Base-by-base conservation (phyloP, 495 filamentous ascomycete genomes). In the Penicillium verhagenii region DNA sequence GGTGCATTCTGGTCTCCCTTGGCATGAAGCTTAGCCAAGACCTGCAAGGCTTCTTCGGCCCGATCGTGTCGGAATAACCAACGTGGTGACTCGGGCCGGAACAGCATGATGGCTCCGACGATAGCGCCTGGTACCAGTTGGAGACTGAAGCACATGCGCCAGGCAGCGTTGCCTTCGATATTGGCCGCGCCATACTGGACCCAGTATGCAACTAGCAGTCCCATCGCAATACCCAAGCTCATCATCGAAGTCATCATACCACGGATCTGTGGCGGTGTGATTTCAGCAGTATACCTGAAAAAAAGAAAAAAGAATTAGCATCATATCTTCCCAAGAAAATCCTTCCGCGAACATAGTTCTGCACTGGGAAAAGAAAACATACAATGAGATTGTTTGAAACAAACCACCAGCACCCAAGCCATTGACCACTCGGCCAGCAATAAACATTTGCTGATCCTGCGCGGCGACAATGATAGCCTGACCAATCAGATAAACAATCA, bases 181-280 rank as follows among this genome's bases (percentile, higher is more conserved):
- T 45, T 45, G 2, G 20, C 23, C 20, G 42, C 42, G 6, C 42
- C 42, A 16, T 45, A 45, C 14, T 45, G 42, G 13, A 45, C 21
- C 42, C 42, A 45, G 23, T 45, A 45, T 9, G 42, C 42, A 23
- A 45, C 21, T 11, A 45, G 9, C 8, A 45, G 42, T 14, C 42
- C 42, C 42, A 45, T 45, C 7, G 42, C 42, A 6, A 45, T 45
- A 45, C 42, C 42, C 20, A 45, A 14, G 26, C 42, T 45, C 42
- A 45, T 45, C 42, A 45, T 45, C 10, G 42, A 45, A 25, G 42
- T 45, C 42, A 45, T 45, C 42, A 45, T 25, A 1, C 42, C 42
- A 24, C 42, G 42, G 23, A 45, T 45, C 26, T 45, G 23, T 5
- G 42, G 42, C 2, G 42, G 42, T 24, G 42, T 45, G 18, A 45